Evolutionary conservation across 83 land plant species (phyloP), one percentile per base, ranked within the genome.

Genomic region (Isoetes engelmannii): DNA sequence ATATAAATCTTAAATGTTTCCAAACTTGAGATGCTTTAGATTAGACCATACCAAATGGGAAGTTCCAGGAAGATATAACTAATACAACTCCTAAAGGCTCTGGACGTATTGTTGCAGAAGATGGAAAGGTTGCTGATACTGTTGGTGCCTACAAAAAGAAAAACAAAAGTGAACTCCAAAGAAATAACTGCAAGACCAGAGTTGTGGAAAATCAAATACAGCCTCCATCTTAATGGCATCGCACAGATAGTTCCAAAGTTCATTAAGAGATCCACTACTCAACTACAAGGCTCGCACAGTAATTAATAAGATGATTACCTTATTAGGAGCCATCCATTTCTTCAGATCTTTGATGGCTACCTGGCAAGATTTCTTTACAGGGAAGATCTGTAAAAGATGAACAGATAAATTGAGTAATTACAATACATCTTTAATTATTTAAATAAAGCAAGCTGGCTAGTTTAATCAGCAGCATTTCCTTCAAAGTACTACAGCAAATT

Each of bases 271-370:
- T 28, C 37, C 37, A 28, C 37, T 28, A 10, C 15, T 51, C 54
- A 51, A 51, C 54, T 15, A 51, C 12, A 51, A 51, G 15, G 12
- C 0, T 51, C n/a, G n/a, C 15, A 51, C 54, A 51, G 0, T 51
- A 10, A 51, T 51, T 3, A 51, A 10, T 51, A 59, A 37, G 62
- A 1, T 49, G 53, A 49, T 67, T 28, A 88, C 92, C 92, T 83
- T 83, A 54, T 72, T 74, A 66, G 75, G 64, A 48, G 88, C 56
- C 86, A 85, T 85, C 92, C 92, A 88, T 61, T 75, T 65, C 17
- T 58, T 68, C 15, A 78, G 72, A 12, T 68, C 47, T 45, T 72
- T 63, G 58, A 83, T 44, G 1, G 84, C 72, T 60, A 19, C 7
- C 17, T 75, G 72, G 41, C 80, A 47, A 6, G 85, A 72, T n/a